Percentiles rank a stretch among this genome's conserved stretches.
Conservation (phyloP, 768 basidiomycete species). For the Rhodotorula kratochvilovae region DNA sequence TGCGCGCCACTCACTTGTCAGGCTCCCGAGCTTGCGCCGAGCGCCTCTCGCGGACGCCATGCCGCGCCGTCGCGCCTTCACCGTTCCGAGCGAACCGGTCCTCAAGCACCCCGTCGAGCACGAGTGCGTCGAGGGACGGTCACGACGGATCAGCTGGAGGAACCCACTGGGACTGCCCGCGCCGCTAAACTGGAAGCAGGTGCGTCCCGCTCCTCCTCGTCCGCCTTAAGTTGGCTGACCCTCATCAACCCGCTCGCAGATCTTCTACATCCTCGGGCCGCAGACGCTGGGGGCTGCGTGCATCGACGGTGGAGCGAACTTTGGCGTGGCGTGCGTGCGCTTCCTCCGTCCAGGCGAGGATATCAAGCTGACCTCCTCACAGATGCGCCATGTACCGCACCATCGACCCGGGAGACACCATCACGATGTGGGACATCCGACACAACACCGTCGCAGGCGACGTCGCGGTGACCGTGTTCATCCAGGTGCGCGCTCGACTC, state of each 20-base stretch:
- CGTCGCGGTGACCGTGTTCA: conserved; percentile 36
- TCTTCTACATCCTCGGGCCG: conserved; percentile 33
- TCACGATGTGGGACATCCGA: conserved; percentile 33
- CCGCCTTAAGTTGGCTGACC: not conserved
- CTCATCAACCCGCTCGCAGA: not conserved
- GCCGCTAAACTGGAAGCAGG: conserved; percentile 31
- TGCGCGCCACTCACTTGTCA: too few species aligned
- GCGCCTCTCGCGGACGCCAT: not conserved
- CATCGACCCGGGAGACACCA: conserved; percentile 2
- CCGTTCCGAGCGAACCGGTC: not conserved
- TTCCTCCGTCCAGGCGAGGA: not conserved
- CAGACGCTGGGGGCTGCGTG: conserved; percentile 30
- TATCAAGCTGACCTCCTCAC: not conserved
- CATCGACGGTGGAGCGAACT: conserved; percentile 36
- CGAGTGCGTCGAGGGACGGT: conserved; percentile 22
- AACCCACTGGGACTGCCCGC: conserved; percentile 36
- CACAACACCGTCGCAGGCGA: conserved; percentile 36
- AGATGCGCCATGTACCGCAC: conserved; percentile 38
- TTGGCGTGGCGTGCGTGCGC: conserved; percentile 37
- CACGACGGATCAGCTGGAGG: not conserved
- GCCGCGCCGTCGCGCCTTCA: not conserved
- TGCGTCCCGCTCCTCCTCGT: not conserved
- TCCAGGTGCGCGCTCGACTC: conserved; percentile 16
- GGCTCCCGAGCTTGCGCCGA: too few species aligned
- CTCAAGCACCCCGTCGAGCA: conserved; percentile 18